Conservation (phyloP, 2,329 filamentous ascomycete species). For the Didymella pomorum region DNA sequence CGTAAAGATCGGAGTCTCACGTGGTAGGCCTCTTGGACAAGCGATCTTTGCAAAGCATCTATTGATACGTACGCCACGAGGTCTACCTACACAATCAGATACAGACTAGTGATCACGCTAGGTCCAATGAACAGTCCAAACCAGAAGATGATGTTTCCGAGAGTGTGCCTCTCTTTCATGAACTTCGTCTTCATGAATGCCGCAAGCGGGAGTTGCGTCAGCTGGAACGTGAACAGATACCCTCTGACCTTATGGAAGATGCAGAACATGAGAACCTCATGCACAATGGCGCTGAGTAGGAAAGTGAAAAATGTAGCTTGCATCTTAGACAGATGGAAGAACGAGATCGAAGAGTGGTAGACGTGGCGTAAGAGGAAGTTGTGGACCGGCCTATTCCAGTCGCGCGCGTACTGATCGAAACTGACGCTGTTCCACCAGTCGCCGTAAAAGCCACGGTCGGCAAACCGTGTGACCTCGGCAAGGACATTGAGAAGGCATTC, state of each 20-base stretch:
- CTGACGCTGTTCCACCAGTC: conserved; percentile 63
- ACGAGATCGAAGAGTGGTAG: conserved; percentile 79
- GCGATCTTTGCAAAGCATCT: not conserved
- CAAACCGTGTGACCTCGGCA: conserved; percentile 78
- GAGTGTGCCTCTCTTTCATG: conserved; percentile 66
- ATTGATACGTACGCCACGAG: not conserved
- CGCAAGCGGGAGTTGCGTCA: conserved; percentile 77
- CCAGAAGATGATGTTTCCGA: conserved; percentile 83
- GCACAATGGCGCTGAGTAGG: conserved; percentile 72
- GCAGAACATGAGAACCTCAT: conserved; percentile 82
- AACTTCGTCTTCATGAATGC: conserved; percentile 71
- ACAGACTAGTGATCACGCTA: conserved; percentile 65
- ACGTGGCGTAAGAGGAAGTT: conserved; percentile 80
- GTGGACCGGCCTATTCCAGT: conserved; percentile 85
- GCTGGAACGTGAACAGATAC: conserved; percentile 75
- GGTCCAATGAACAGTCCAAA: conserved; percentile 79
- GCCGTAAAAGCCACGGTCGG: conserved; percentile 73
- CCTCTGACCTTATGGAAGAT: conserved; percentile 80
- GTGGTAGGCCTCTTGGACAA: not conserved
- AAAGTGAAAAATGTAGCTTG: conserved; percentile 80
- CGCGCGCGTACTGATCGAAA: conserved; percentile 80
- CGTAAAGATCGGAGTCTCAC: not conserved
- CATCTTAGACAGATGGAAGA: conserved; percentile 73
- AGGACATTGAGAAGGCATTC: conserved; percentile 72
- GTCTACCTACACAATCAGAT: conserved; percentile 55